Base-by-base conservation (phyloP, 768 basidiomycete species). In the Amanita molliuscula region DNA sequence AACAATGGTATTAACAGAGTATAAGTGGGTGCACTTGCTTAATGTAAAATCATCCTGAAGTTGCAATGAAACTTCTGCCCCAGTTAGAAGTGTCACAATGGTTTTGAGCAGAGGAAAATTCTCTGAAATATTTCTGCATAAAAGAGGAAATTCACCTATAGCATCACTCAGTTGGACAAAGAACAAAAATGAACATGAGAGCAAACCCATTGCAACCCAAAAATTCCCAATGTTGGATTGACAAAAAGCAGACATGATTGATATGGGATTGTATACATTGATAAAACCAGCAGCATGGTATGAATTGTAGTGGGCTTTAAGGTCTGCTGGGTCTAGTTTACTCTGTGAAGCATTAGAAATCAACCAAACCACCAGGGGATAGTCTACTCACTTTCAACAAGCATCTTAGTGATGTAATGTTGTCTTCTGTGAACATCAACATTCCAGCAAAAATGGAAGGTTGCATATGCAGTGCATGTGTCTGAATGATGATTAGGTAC, bases 161-260 rank as follows among this genome's bases (percentile, higher is more conserved):
- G 47, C 50, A 21, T 15, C 42, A 23, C 43, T 44, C 28, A 44
- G 43, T 44, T 28, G 29, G 29, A 28, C 29, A 44, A 44, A 44
- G n/a, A n/a, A n/a, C n/a, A n/a, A 44, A 29, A 44, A 44, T 26
- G 29, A 28, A 28, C 43, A 26, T 28, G 25, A 26, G 28, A 26
- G 43, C 13, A 40, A 51, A 54, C 53, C 53, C 47, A 50, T 51
- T 48, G 53, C 53, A 28, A 54, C 34, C 51, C 51, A 54, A 48
- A 44, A 52, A 44, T 54, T 54, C 34, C 34, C 31, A 26, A 51
- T 52, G 9, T 29, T 23, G 33, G 20, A 31, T 29, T 36, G 18
- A 2, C 37, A 1, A 26, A 54, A 37, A 21, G 54, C 54, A 52
- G 51, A 52, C 45, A 54, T 54, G 51, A 54, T 29, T 18, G 53